These are phyloP conservation scores for Phaeophleospora eucalypticola DNA, from an alignment of 2,329 filamentous ascomycete species.

Conservation along the genomic window DNA sequence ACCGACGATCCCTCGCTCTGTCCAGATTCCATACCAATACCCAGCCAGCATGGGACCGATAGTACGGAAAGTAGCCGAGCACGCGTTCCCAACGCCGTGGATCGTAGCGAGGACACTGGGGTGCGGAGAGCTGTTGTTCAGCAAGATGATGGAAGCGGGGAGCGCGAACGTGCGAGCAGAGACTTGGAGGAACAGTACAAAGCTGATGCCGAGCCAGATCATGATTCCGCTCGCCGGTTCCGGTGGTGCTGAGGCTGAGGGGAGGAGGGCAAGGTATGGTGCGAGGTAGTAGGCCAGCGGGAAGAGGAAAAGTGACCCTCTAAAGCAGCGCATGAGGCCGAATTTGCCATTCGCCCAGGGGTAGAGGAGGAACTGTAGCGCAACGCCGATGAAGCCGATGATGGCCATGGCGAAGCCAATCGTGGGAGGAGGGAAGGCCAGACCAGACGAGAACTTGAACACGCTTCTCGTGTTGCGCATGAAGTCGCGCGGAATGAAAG, in stretches of 20 bases:
- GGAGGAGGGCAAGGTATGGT: constrained; percentile 68
- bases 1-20: constrained; percentile 52
- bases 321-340: constrained; percentile 65
- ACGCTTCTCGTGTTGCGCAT: constrained; percentile 31
- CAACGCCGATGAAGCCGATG: constrained; percentile 70
- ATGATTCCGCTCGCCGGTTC: constrained; percentile 51
- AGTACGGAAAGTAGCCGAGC: constrained; percentile 52
- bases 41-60: constrained; percentile 54
- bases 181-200: constrained; percentile 66
- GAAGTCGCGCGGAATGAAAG: constrained; percentile 18
- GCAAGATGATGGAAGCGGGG: constrained; percentile 52
- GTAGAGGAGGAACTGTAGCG: constrained; percentile 67
- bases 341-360: constrained; percentile 62
- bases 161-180: constrained; percentile 66
- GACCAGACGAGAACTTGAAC: constrained; percentile 65
- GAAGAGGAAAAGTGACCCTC: constrained; percentile 65
- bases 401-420: constrained; percentile 77
- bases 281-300: constrained; percentile 65
- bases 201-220: constrained; percentile 62
- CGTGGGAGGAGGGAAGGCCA: constrained; percentile 66
- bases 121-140: constrained; percentile 57
- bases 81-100: constrained; percentile 56
- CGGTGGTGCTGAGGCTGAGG: constrained; percentile 46
- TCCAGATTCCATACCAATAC: constrained; percentile 51
- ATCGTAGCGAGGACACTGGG: constrained; percentile 54